Percentiles rank a stretch among this genome's conserved stretches.
phyloP scores from a whole-genome alignment of 306 rosid species.

The Gastrolobium villosum region DNA sequence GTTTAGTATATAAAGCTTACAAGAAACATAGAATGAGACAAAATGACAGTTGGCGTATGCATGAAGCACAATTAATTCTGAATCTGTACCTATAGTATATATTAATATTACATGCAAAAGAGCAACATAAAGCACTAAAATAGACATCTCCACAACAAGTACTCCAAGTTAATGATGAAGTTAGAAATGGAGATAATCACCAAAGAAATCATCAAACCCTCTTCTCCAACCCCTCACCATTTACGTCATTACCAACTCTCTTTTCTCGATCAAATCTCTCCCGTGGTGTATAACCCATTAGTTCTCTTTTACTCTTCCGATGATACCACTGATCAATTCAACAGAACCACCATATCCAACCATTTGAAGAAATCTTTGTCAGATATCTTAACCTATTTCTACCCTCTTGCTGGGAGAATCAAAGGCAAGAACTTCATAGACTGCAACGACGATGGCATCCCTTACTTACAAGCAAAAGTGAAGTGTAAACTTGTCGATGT shows the following conservation, averaged over 20 bases:
- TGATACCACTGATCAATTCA: neutral
- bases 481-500: slow-evolving; percentile 14
- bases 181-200: slow-evolving; percentile 33
- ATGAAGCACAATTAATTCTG: too few species aligned
- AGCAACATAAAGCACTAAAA: too few species aligned
- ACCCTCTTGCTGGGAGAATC: slow-evolving; percentile 57
- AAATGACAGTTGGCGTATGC: too few species aligned
- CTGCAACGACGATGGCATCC: slow-evolving; percentile 61
- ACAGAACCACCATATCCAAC: slow-evolving; percentile 15
- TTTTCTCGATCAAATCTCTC: slow-evolving; percentile 52
- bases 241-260: slow-evolving; percentile 22
- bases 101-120: too few species aligned
- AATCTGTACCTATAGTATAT: too few species aligned
- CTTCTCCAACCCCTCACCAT: slow-evolving; percentile 47
- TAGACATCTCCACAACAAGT: neutral
- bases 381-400: slow-evolving; percentile 45
- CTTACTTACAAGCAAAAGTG: too few species aligned
- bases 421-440: slow-evolving; percentile 28
- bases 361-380: slow-evolving; percentile 4
- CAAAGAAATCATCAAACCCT: slow-evolving; percentile 48
- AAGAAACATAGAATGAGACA: too few species aligned
- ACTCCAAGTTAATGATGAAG: slow-evolving; percentile 14
- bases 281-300: slow-evolving; percentile 40
- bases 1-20: too few species aligned
- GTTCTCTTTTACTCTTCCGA: slow-evolving; percentile 42